These are phyloP conservation scores for Aeminium ludgeri DNA, from an alignment of 495 filamentous ascomycete genomes.

Conservation along the genomic window DNA sequence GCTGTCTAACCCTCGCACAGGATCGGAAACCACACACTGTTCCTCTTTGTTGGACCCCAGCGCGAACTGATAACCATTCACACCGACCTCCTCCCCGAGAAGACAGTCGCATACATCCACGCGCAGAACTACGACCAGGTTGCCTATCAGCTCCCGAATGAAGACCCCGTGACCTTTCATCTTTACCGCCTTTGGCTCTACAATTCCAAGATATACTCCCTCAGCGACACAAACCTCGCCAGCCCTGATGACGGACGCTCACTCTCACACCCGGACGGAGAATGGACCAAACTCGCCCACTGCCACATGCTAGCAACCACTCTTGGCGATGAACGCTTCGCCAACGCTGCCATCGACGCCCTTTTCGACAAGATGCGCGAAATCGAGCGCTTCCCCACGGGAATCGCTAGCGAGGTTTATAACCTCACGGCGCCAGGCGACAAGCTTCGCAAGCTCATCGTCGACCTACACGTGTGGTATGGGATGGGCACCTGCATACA, in stretches of 20 bases:
- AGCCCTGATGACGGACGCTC: neutral
- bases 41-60: neutral
- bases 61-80: neutral
- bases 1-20: neutral
- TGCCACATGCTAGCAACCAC: neutral
- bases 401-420: constrained; percentile 1
- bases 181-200: constrained; percentile 1
- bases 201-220: neutral
- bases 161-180: constrained; percentile 1
- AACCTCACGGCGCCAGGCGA: neutral
- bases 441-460: neutral
- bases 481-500: neutral
- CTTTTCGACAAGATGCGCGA: neutral
- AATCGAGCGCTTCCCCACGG: neutral
- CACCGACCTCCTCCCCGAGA: neutral
- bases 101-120: neutral
- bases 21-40: neutral
- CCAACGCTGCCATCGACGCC: neutral
- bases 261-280: neutral
- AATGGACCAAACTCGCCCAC: neutral
- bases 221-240: neutral
- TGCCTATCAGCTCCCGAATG: neutral
- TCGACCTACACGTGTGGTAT: constrained; percentile 1
- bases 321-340: neutral
- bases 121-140: neutral